Evolutionary conservation across 2,329 filamentous ascomycete species (phyloP), one percentile per base, ranked within the genome.

Genomic region (Paraconiothyrium sp.): DNA sequence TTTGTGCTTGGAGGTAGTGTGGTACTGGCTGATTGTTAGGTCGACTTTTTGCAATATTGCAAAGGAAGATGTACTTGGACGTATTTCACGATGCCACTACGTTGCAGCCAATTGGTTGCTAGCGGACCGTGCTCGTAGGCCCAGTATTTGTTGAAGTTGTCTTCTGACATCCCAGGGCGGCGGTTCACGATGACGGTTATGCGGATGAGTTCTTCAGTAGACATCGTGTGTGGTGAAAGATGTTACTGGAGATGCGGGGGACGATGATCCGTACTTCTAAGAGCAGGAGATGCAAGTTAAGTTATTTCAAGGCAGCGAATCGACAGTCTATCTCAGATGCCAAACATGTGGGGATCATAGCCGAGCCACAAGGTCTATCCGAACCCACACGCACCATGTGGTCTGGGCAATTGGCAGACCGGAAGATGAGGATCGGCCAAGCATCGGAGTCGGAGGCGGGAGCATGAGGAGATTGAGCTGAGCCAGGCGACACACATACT

Each of bases 131-230:
- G 70, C n/a, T 67, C 67, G 49, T 71, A 66, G 13, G 64, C 57
- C 69, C 70, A 72, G 46, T 72, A 68, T 34, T 64, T 62, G 50
- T 71, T 67, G 46, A 67, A 73, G 24, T 72, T 64, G 13, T 65
- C 62, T 61, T 74, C 68, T 3, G 66, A 63, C 7, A 67, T 61
- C 6, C 65, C 67, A 13, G 60, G 54, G 27, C 70, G 72, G 30
- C 71, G 68, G 43, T 68, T 66, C 24, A 71, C 69, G 48, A 62
- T 63, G 14, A 72, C 69, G 1, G 66, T 67, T 5, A 74, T 59
- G 44, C 70, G 67, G 52, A 72, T 59, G 4, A 71, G 58, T 7
- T 58, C 52, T 41, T 65, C 62, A 8, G 60, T 64, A 0, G 51
- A 59, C 61, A 71, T 67, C 34, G 27, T 41, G 14, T 48, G 4